These are phyloP conservation scores for Lachnum nothofagi DNA, from an alignment of 2,329 filamentous ascomycete genomes.

Conservation along the genomic window DNA sequence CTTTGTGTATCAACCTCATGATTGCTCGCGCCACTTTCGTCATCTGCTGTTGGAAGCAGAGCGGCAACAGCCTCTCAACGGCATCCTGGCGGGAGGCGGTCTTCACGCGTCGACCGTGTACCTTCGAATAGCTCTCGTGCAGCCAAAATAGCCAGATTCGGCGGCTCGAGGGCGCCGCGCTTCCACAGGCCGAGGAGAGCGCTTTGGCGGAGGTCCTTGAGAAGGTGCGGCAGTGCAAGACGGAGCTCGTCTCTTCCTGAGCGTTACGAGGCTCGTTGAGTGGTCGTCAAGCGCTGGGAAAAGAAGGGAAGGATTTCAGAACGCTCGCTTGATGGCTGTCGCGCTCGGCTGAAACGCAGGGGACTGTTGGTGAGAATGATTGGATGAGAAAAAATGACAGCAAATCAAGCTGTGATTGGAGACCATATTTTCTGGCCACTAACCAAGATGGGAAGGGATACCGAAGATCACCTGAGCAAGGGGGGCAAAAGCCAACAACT, in stretches of 20 bases:
- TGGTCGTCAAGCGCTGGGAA: slow-evolving; percentile 25
- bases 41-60: slow-evolving; percentile 9
- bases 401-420: slow-evolving; percentile 12
- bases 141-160: slow-evolving; percentile 19
- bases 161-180: slow-evolving; percentile 23
- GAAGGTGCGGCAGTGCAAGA: slow-evolving; percentile 22
- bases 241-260: slow-evolving; percentile 13
- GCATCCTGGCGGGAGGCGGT: slow-evolving; percentile 4
- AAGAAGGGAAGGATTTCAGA: slow-evolving; percentile 1
- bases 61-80: slow-evolving; percentile 6
- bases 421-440: background rate
- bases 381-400: background rate
- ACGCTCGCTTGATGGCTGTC: slow-evolving; percentile 12
- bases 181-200: slow-evolving; percentile 17
- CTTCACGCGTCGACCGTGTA: slow-evolving; percentile 25
- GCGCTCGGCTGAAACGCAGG: slow-evolving; percentile 6
- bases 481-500: too few relatives aligned
- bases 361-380: background rate
- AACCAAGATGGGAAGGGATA: background rate
- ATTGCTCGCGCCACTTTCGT: slow-evolving; percentile 15
- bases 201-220: slow-evolving; percentile 11
- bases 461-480: too few relatives aligned
- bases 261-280: slow-evolving; percentile 13
- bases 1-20: slow-evolving; percentile 13
- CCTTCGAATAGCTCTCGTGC: slow-evolving; percentile 28